Conservation (phyloP, 805 yeast genomes). For the Saccharomycopsis fermentans region DNA sequence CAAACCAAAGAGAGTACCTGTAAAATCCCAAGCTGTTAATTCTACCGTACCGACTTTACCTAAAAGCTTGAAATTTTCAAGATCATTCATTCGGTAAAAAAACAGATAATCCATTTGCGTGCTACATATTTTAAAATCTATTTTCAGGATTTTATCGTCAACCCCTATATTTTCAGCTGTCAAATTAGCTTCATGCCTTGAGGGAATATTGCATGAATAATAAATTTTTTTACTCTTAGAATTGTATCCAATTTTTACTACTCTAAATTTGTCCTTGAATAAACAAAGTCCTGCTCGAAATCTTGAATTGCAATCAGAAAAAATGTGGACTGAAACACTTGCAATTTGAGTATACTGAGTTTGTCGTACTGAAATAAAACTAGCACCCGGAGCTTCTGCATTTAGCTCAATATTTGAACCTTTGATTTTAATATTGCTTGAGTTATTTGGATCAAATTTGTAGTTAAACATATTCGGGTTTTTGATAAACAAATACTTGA, state of each 20-base stretch:
- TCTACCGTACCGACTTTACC: conserved; percentile 5
- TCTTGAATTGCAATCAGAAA: background rate
- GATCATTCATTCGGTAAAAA: background rate
- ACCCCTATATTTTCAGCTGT: background rate
- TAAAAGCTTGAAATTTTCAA: conserved; percentile 2
- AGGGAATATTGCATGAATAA: background rate
- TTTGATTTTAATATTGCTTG: background rate
- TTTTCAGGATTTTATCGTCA: background rate
- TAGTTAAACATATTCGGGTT: conserved; percentile 7
- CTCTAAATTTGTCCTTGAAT: conserved; percentile 9
- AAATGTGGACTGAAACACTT: background rate
- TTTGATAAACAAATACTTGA: conserved; percentile 8
- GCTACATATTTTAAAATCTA: conserved; percentile 3
- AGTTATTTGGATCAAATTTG: background rate
- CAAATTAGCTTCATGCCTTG: background rate
- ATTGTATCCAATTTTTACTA: conserved; percentile 8
- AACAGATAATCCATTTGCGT: background rate
- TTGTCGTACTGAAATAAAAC: conserved; percentile 10
- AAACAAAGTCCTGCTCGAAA: conserved; percentile 7
- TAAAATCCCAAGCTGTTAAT: conserved; percentile 16
- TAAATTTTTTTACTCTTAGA: background rate
- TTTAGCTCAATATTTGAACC: background rate
- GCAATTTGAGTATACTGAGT: background rate
- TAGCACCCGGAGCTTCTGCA: conserved; percentile 5
- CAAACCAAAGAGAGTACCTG: conserved; percentile 13